Percentiles rank a stretch among this genome's conserved stretches.
These are phyloP conservation scores for Mortierella claussenii DNA, from an alignment of 192 early-diverging fungal genomes.

Conservation along the genomic window DNA sequence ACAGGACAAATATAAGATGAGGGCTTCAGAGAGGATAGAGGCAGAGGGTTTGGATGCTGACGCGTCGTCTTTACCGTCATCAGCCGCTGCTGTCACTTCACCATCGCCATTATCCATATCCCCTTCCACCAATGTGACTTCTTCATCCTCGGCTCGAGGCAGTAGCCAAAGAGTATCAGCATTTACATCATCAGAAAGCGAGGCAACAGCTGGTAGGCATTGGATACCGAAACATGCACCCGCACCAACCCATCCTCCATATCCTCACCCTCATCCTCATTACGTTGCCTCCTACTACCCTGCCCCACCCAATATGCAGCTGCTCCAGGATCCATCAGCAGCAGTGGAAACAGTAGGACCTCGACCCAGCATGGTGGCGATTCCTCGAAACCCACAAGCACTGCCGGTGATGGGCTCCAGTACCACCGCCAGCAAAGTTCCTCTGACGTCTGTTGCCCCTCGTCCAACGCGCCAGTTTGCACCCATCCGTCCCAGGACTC, in stretches of 20 bases:
- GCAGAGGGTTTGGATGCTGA: slow-evolving; percentile 6
- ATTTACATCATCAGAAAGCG: too few species aligned
- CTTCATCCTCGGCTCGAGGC: neutral
- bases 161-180: slow-evolving; percentile 9
- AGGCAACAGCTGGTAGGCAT: slow-evolving; percentile 44
- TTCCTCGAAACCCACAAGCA: slow-evolving; percentile 19
- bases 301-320: slow-evolving; percentile 27
- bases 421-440: slow-evolving; percentile 1
- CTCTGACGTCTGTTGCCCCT: neutral
- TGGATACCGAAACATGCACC: slow-evolving; percentile 34
- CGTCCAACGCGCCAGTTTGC: slow-evolving; percentile 36
- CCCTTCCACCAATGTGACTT: too few species aligned
- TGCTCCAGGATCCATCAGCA: slow-evolving; percentile 11
- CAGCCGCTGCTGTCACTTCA: too few species aligned
- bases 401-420: neutral
- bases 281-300: slow-evolving; percentile 53
- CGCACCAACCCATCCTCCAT: slow-evolving; percentile 21
- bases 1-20: slow-evolving; percentile 10
- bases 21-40: slow-evolving; percentile 23
- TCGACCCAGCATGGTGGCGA: slow-evolving; percentile 2
- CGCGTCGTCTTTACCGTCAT: slow-evolving; percentile 10
- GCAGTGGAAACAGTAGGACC: neutral
- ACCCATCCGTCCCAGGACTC: slow-evolving; percentile 46
- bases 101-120: slow-evolving; percentile 3
- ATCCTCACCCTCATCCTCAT: slow-evolving; percentile 46